phyloP scores from a whole-genome alignment of 352 stramenopile genomes.

The Phytophthora sansomeana region DNA sequence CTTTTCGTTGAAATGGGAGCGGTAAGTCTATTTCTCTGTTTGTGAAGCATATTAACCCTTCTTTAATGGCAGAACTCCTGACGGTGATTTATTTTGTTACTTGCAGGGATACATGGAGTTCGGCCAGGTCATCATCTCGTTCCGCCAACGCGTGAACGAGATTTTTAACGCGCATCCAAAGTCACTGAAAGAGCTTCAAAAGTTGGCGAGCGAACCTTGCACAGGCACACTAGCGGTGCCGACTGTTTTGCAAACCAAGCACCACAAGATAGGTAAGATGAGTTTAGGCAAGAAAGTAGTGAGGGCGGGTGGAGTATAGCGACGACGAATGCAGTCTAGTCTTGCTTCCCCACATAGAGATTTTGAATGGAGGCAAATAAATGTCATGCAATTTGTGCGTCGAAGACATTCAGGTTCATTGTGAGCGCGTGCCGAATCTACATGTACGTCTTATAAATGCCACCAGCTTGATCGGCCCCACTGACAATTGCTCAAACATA shows the following conservation, averaged over 20 bases:
- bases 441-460: too few species aligned
- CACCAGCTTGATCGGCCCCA: too few species aligned
- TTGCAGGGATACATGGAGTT: slow-evolving; percentile 91
- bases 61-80: not conserved
- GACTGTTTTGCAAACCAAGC: slow-evolving; percentile 38
- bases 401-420: not conserved
- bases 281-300: slow-evolving; percentile 44
- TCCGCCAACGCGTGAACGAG: slow-evolving; percentile 66
- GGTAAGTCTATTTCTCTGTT: slow-evolving; percentile 48
- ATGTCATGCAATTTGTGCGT: slow-evolving; percentile 41
- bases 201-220: slow-evolving; percentile 72
- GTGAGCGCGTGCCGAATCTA: too few species aligned
- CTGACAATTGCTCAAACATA: not conserved
- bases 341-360: slow-evolving; percentile 35
- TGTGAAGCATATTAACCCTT: not conserved
- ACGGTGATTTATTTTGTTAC: slow-evolving; percentile 11
- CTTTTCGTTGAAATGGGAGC: slow-evolving; percentile 90
- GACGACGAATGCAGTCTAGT: slow-evolving; percentile 37
- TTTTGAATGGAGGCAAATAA: slow-evolving; percentile 48
- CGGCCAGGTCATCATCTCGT: slow-evolving; percentile 78
- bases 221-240: slow-evolving; percentile 63
- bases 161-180: slow-evolving; percentile 79
- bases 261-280: slow-evolving; percentile 50
- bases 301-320: slow-evolving; percentile 38
- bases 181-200: slow-evolving; percentile 67